These are phyloP conservation scores for Solanum bulbocastanum DNA, from an alignment of 257 asterid genomes.

Conservation along the genomic window DNA sequence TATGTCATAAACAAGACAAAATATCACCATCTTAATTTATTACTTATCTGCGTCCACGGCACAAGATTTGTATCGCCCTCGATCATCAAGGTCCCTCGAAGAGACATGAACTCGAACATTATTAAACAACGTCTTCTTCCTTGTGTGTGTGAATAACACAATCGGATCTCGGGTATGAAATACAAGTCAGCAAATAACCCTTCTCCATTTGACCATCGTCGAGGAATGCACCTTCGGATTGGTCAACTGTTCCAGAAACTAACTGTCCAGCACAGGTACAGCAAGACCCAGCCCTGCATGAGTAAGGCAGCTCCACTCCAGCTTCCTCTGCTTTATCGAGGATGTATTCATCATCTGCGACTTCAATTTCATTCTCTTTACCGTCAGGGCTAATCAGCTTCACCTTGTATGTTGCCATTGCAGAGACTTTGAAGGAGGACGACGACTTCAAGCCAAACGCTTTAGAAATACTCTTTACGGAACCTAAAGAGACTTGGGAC, in stretches of 20 bases:
- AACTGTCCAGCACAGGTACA: constrained; percentile 22
- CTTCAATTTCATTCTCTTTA: constrained; percentile 25
- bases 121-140: constrained; percentile 24
- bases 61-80: neutral
- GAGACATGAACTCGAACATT: neutral
- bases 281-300: constrained; percentile 37
- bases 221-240: constrained; percentile 32
- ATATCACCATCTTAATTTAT: neutral
- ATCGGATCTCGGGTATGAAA: constrained; percentile 29
- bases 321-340: constrained; percentile 33
- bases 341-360: constrained; percentile 25
- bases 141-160: constrained; percentile 25
- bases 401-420: constrained; percentile 30
- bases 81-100: neutral
- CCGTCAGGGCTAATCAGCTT: constrained; percentile 26
- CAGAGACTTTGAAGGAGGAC: constrained; percentile 2
- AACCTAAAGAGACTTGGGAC: constrained; percentile 3
- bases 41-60: neutral
- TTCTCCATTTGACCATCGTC: constrained; percentile 24
- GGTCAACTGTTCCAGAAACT: constrained; percentile 25
- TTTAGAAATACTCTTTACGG: constrained; percentile 9
- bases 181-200: constrained; percentile 26
- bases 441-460: constrained; percentile 7
- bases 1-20: neutral
- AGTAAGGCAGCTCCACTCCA: constrained; percentile 28